Evolutionary conservation across 495 filamentous ascomycete genomes (phyloP), one percentile per base, ranked within the genome.

Genomic region (Corynascus novoguineensis): DNA sequence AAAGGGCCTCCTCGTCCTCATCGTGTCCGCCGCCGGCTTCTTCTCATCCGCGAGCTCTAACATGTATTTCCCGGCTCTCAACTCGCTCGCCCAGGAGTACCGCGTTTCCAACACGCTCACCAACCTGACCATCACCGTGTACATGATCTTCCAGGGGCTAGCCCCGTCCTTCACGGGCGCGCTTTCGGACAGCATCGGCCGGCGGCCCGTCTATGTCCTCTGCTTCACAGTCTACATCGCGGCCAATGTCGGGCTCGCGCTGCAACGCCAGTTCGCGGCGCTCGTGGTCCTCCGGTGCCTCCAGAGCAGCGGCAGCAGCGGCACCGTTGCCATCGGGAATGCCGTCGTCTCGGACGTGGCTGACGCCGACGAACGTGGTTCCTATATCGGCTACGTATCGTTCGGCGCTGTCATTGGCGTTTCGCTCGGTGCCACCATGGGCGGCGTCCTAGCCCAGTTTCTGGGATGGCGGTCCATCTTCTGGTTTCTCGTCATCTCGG

Each of bases 51-150:
- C 90, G 11, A 84, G 83, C 11, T 82, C 83, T 1, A 68, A 73
- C 31, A 89, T 91, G 57, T 92, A 92, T 70, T 85, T 86, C 48
- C 86, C 86, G 5, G 83, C 85, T 0, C 71, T 91, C 38, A 78
- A 72, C n/a, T 68, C 70, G 0, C 62, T 89, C 6, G 72, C 82
- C 0, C 27, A 64, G 0, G 77, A 83, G 24, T 77, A 86, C 55
- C 12, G 79, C 15, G 75, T 86, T 15, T 78, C 79, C 0, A 56
- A 70, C 8, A 69, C 74, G 5, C 64, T 81, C 45, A 81, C 86
- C 55, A 88, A 87, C 62, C 69, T 88, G 45, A 83, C 82, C 8
- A 76, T 86, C 11, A 85, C 83, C 8, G 78, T 79, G 3, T 85
- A 83, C 58, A 76, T 81, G 73, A 75, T 85, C 50, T 70, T 84